A percentile compares a stretch with the other conserved stretches of the same genome.
These are phyloP conservation scores for Aspergillus jensenii DNA, from an alignment of 2,329 filamentous ascomycete genomes.

Conservation along the genomic window DNA sequence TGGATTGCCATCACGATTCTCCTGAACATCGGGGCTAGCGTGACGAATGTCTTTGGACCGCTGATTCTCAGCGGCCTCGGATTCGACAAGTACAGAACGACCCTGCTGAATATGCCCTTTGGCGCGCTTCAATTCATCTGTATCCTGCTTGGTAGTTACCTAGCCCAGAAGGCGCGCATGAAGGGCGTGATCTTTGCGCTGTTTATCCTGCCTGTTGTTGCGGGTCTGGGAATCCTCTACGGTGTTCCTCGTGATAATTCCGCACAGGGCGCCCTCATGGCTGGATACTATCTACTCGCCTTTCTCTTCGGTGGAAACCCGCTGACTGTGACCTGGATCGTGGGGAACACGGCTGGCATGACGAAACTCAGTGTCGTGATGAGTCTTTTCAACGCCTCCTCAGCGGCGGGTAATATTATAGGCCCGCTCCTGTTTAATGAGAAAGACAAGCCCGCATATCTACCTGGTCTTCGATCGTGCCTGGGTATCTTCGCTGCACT, in stretches of 20 bases:
- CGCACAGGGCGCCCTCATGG: constrained; percentile 52
- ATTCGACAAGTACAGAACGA: constrained; percentile 58
- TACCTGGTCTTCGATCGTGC: constrained; percentile 56
- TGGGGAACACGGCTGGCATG: constrained; percentile 66
- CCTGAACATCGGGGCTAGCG: constrained; percentile 63
- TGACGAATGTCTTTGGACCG: constrained; percentile 65
- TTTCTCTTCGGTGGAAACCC: constrained; percentile 68
- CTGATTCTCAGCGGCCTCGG: constrained; percentile 62
- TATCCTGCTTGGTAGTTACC: constrained; percentile 59
- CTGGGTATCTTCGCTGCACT: constrained; percentile 49
- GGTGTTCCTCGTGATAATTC: constrained; percentile 46
- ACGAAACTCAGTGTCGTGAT: constrained; percentile 67
- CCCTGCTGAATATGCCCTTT: constrained; percentile 67
- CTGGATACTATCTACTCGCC: constrained; percentile 64
- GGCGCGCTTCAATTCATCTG: constrained; percentile 61
- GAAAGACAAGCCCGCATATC: constrained; percentile 59
- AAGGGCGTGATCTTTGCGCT: constrained; percentile 58
- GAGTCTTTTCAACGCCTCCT: constrained; percentile 63
- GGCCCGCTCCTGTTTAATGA: constrained; percentile 63
- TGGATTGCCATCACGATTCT: constrained; percentile 62
- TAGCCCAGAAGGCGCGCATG: constrained; percentile 56
- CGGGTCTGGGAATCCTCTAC: constrained; percentile 58
- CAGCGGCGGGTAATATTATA: constrained; percentile 65
- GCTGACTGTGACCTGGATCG: constrained; percentile 66
- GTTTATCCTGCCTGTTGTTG: constrained; percentile 61